Percentiles rank a stretch among this genome's conserved stretches.
These are phyloP conservation scores for Aspergillus sp. DNA, from an alignment of 2,329 filamentous ascomycete genomes.

Conservation along the genomic window DNA sequence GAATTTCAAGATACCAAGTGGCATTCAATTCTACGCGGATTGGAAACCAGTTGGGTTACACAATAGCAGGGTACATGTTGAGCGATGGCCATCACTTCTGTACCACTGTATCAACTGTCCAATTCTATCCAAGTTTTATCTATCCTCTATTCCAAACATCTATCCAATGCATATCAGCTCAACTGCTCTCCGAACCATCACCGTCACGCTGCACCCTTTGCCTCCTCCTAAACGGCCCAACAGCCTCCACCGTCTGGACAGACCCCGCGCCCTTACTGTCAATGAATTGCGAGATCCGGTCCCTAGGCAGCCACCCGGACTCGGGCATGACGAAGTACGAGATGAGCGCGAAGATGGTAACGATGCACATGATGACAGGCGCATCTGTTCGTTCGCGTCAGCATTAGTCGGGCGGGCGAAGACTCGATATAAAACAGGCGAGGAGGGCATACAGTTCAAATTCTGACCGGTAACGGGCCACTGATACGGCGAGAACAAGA, in stretches of 20 bases:
- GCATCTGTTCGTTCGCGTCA: constrained; percentile 33
- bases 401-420: too few species aligned
- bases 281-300: constrained; percentile 37
- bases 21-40: too few species aligned
- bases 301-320: constrained; percentile 38
- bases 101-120: too few species aligned
- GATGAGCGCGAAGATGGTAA: constrained; percentile 41
- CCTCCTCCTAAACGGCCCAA: constrained; percentile 3
- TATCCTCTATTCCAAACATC: too few species aligned
- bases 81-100: too few species aligned
- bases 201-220: not conserved
- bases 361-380: constrained; percentile 43
- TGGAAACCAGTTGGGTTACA: too few species aligned
- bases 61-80: too few species aligned
- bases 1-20: too few species aligned
- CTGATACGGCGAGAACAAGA: constrained; percentile 39
- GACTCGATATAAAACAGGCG: too few species aligned
- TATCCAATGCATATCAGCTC: too few species aligned
- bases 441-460: constrained; percentile 32
- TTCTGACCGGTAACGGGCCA: constrained; percentile 37
- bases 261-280: constrained; percentile 25
- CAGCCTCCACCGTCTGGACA: constrained; percentile 19
- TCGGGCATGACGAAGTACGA: constrained; percentile 43
- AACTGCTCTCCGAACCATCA: too few species aligned
- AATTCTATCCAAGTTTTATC: too few species aligned